Evolutionary conservation across 73 alveolate species (phyloP), one percentile per base, ranked within the genome.

Genomic region (Blepharisma japonicum): DNA sequence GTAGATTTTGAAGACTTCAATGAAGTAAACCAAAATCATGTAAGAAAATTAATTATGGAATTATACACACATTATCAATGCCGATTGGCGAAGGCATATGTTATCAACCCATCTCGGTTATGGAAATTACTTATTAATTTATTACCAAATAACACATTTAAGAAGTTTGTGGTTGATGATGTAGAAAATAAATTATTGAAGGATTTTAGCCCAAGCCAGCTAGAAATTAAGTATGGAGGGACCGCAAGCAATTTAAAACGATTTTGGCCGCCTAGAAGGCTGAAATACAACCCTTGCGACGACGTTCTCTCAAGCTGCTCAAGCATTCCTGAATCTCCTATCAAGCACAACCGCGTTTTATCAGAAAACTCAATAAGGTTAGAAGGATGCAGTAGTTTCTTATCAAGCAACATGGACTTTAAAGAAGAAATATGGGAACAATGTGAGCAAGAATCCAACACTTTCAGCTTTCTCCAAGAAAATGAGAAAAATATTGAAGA

Each of bases 221-320:
- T 78, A 1, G 85, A 78, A 67, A 70, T 21, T 9, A 78, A 56
- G 27, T 67, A 18, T 27, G 85, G 85, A n/a, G 85, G 85, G 14
- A 55, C 68, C 70, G 68, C 80, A 9, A 68, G 56, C 11, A 67
- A 78, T 70, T 27, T 67, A 9, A 45, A 61, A 20, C 71, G 45
- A 1, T 78, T 27, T 70, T 78, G 85, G 85, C 85, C 85, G 7
- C 85, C 89, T 61, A 18, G 11, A 7, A 32, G 23, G 68, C 80
- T 32, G 42, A 32, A 32, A 32, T 32, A 32, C 42, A 32, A 32
- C 3, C 42, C 42, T 32, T 32, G 42, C 42, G 42, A 32, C 0
- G 42, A 32, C 42, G 42, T 32, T 32, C 3, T 32, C 3, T 32
- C 42, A 32, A 32, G 42, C 42, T 32, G 42, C 42, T 32, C 42